These are phyloP conservation scores for Citrus sp. DNA, from an alignment of 345 rosid genomes.

Conservation along the genomic window DNA sequence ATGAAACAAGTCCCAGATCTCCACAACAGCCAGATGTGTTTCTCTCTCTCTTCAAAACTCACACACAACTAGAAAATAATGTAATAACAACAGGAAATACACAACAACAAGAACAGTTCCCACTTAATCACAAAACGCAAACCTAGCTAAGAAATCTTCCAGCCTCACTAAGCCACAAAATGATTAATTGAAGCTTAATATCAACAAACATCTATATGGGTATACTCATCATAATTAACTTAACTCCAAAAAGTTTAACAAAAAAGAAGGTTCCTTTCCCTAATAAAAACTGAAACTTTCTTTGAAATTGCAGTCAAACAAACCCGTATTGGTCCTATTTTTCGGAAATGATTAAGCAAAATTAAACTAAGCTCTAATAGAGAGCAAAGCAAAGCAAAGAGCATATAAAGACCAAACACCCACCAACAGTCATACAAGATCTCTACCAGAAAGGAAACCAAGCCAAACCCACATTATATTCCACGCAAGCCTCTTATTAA, in stretches of 20 bases:
- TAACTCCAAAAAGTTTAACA: neutral
- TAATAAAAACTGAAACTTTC: conserved; percentile 13
- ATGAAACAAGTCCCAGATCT: conserved; percentile 92
- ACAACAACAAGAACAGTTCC: conserved; percentile 6
- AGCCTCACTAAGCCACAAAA: conserved; percentile 35
- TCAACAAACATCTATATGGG: conserved; percentile 5
- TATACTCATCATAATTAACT: neutral
- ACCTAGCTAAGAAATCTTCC: conserved; percentile 20
- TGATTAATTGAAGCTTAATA: conserved; percentile 22
- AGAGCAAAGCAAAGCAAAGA: neutral
- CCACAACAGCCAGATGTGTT: conserved; percentile 65
- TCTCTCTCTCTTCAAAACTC: conserved; percentile 28
- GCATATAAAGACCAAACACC: conserved; percentile 20
- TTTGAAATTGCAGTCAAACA: conserved; percentile 14
- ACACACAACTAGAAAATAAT: conserved; percentile 5
- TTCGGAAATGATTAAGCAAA: neutral
- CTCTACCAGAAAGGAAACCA: conserved; percentile 31
- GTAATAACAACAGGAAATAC: neutral
- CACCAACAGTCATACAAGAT: conserved; percentile 26
- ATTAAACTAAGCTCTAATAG: neutral
- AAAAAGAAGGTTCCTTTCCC: conserved; percentile 20
- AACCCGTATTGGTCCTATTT: conserved; percentile 5
- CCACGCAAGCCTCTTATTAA: conserved; percentile 15
- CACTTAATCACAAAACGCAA: conserved; percentile 30
- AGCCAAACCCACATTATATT: conserved; percentile 32